These are phyloP conservation scores for Eutrema salsugineum DNA, from an alignment of 441 rosid genomes.

Conservation along the genomic window DNA sequence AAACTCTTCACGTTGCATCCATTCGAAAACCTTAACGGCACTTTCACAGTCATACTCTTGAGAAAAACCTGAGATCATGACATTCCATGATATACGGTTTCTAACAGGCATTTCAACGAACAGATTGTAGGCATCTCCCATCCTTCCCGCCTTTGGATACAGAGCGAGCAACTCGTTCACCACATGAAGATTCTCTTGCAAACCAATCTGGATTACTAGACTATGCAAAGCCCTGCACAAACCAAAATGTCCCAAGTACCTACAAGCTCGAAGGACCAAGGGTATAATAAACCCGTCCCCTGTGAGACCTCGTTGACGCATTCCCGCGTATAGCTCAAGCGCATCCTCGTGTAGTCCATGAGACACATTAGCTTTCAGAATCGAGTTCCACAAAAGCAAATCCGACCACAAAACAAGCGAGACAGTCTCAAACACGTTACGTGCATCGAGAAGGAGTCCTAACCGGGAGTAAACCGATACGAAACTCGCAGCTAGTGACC, in stretches of 20 bases:
- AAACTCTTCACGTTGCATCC: conserved; percentile 58
- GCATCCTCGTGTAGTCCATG: conserved; percentile 37
- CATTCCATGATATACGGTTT: conserved; percentile 66
- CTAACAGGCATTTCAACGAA: conserved; percentile 60
- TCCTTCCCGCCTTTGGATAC: conserved; percentile 44
- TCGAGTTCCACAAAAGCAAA: conserved; percentile 53
- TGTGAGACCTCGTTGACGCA: conserved; percentile 44
- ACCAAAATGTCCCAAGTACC: conserved; percentile 24
- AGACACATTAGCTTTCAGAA: conserved; percentile 47
- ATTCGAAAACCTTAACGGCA: conserved; percentile 41
- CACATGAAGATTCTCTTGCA: conserved; percentile 42
- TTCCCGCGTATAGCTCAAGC: conserved; percentile 40
- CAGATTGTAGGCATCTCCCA: conserved; percentile 42
- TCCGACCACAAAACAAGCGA: conserved; percentile 35
- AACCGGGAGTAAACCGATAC: conserved; percentile 48
- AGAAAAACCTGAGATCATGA: conserved; percentile 53
- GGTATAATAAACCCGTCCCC: conserved; percentile 56
- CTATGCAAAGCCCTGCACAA: conserved; percentile 41
- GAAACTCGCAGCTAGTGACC: conserved; percentile 50
- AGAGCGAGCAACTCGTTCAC: conserved; percentile 59
- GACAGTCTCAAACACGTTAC: conserved; percentile 42
- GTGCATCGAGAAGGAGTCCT: conserved; percentile 41
- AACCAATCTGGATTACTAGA: conserved; percentile 46
- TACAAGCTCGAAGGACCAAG: conserved; percentile 45
- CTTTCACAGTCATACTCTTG: conserved; percentile 41